Conservation (phyloP, 208 protist genomes). For the Leptomonas seymouri region DNA sequence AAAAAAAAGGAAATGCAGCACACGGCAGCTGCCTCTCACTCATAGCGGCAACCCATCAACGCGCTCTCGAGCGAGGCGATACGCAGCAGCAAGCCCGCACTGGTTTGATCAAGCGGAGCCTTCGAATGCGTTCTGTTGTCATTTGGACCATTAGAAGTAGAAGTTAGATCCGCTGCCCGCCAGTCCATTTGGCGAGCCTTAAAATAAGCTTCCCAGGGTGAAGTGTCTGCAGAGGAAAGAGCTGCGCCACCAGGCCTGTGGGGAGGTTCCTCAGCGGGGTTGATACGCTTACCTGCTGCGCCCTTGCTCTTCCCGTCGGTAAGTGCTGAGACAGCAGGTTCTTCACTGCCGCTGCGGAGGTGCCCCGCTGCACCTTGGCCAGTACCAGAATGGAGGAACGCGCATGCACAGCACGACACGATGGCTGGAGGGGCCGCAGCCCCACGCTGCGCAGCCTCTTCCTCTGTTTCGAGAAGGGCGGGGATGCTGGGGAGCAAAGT, state of each 20-base stretch:
- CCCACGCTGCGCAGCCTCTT: neutral
- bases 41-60: conserved; percentile 26
- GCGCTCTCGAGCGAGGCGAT: neutral
- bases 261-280: too few relatives aligned
- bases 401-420: conserved; percentile 24
- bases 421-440: neutral
- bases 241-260: too few relatives aligned
- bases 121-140: neutral
- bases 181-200: neutral
- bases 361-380: neutral
- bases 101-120: neutral
- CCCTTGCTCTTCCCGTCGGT: neutral
- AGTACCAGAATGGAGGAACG: neutral
- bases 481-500: conserved; percentile 25
- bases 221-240: neutral
- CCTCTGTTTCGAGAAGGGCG: neutral
- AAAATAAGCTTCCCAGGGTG: neutral
- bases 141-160: neutral
- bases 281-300: neutral
- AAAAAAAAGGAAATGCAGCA: conserved; percentile 7
- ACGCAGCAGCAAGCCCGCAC: conserved; percentile 14
- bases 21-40: neutral
- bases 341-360: neutral
- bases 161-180: neutral
- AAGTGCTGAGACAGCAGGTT: neutral